Evolutionary conservation across 495 filamentous ascomycete species (phyloP).

Genomic region (Neurospora pannonica): DNA sequence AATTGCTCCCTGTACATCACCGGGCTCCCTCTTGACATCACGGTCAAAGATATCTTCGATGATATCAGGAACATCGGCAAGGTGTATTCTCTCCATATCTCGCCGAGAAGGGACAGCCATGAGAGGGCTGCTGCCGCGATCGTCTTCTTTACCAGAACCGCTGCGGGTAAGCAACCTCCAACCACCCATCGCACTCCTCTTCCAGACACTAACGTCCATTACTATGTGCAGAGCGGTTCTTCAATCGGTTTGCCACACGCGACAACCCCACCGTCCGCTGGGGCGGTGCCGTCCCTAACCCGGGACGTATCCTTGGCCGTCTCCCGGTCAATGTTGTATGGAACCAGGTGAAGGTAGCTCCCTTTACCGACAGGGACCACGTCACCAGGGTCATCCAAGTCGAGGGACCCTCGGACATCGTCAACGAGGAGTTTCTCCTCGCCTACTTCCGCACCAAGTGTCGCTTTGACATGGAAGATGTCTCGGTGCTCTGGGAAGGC

Average conservation of each 20-base stretch:
- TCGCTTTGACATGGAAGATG: constrained; percentile 12
- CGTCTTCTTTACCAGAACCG: constrained; percentile 26
- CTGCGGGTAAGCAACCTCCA: constrained; percentile 3
- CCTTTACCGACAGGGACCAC: fast-evolving
- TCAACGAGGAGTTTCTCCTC: constrained; percentile 10
- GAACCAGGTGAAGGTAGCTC: constrained; percentile 9
- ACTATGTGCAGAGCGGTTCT: constrained; percentile 8
- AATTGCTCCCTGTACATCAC: constrained; percentile 32
- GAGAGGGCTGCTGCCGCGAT: constrained; percentile 25
- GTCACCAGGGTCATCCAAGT: neutral
- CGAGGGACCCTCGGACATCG: neutral
- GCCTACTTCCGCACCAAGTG: constrained; percentile 15
- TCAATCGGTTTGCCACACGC: neutral
- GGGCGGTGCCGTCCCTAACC: neutral
- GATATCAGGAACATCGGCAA: constrained; percentile 24
- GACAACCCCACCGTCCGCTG: neutral
- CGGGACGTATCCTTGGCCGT: constrained; percentile 1
- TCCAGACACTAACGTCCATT: fast-evolving
- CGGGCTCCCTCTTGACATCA: constrained; percentile 19
- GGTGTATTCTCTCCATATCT: constrained; percentile 28
- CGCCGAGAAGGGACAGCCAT: constrained; percentile 13
- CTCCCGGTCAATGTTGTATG: neutral
- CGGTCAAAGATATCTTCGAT: constrained; percentile 16
- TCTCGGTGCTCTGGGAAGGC: neutral
- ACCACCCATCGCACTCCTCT: neutral